Conservation (phyloP, 2,329 filamentous ascomycete genomes). For the Monilinia vaccinii-corymbosi region DNA sequence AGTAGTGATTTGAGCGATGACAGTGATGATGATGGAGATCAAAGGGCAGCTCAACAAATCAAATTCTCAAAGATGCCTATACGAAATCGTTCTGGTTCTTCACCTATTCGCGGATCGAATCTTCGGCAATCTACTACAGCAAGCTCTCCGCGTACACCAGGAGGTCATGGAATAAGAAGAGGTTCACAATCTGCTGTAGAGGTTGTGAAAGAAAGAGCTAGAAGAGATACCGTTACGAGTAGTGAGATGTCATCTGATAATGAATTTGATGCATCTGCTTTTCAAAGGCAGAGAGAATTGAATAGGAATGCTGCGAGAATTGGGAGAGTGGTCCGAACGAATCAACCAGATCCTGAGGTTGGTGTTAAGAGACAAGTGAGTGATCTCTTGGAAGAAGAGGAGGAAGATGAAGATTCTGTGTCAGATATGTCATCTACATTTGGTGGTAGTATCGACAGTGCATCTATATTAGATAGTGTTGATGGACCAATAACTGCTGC, state of each 20-base stretch:
- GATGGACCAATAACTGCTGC: slow-evolving; percentile 47
- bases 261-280: slow-evolving; percentile 60
- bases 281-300: slow-evolving; percentile 54
- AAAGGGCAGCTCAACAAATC: slow-evolving; percentile 75
- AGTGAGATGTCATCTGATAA: slow-evolving; percentile 79
- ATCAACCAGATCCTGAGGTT: slow-evolving; percentile 41
- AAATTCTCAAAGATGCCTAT: slow-evolving; percentile 96
- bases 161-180: slow-evolving; percentile 41
- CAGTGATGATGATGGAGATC: slow-evolving; percentile 68
- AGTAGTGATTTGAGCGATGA: slow-evolving; percentile 80
- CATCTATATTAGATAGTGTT: slow-evolving; percentile 57
- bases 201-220: slow-evolving; percentile 57
- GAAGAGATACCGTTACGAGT: slow-evolving; percentile 70
- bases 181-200: slow-evolving; percentile 66
- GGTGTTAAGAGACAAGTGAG: slow-evolving; percentile 27
- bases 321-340: slow-evolving; percentile 43
- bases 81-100: slow-evolving; percentile 76
- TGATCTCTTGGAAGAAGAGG: slow-evolving; percentile 42
- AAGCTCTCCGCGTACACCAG: slow-evolving; percentile 57
- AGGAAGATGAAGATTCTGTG: slow-evolving; percentile 47
- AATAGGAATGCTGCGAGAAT: slow-evolving; percentile 48
- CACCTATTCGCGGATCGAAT: slow-evolving; percentile 64
- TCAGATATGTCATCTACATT: slow-evolving; percentile 58
- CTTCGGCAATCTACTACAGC: slow-evolving; percentile 53
- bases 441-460: slow-evolving; percentile 59